Evolutionary conservation across 306 rosid genomes (phyloP).

Genomic region (Crotalaria pallida): DNA sequence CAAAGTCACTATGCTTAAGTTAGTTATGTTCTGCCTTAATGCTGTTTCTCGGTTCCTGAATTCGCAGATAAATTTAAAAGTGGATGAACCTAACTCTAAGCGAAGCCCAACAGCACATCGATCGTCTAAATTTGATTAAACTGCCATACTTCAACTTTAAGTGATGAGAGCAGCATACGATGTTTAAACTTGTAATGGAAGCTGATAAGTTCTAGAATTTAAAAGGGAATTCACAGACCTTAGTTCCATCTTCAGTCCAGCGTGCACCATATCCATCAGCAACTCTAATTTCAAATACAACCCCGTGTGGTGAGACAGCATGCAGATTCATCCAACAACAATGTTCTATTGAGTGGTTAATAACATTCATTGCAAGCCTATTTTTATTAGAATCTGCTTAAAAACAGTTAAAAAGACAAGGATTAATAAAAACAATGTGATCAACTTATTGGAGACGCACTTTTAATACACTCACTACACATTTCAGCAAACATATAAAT

Average conservation of each 20-base stretch:
- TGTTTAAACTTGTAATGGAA: background rate
- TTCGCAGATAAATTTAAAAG: too few relatives aligned
- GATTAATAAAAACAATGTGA: background rate
- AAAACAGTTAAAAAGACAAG: slow-evolving; percentile 6
- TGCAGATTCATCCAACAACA: slow-evolving; percentile 77
- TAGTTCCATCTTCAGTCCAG: slow-evolving; percentile 69
- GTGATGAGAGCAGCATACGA: background rate
- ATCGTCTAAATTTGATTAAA: background rate
- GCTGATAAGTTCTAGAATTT: background rate
- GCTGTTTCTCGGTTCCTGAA: too few relatives aligned
- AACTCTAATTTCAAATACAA: slow-evolving; percentile 65
- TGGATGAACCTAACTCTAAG: background rate
- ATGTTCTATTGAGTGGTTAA: slow-evolving; percentile 39
- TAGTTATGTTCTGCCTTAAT: too few relatives aligned
- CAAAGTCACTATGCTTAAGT: too few relatives aligned
- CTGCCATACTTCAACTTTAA: background rate
- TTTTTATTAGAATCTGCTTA: slow-evolving; percentile 60
- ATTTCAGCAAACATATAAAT: background rate
- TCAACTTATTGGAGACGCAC: background rate
- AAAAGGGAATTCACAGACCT: slow-evolving; percentile 38
- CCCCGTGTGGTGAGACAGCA: slow-evolving; percentile 61
- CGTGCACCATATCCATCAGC: slow-evolving; percentile 75
- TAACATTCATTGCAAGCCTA: slow-evolving; percentile 42
- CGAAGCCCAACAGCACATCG: background rate
- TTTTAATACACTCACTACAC: background rate